Evolutionary conservation across 176 grass and related monocot species (phyloP), one percentile per base, ranked within the genome.

Genomic region (Poa annua): DNA sequence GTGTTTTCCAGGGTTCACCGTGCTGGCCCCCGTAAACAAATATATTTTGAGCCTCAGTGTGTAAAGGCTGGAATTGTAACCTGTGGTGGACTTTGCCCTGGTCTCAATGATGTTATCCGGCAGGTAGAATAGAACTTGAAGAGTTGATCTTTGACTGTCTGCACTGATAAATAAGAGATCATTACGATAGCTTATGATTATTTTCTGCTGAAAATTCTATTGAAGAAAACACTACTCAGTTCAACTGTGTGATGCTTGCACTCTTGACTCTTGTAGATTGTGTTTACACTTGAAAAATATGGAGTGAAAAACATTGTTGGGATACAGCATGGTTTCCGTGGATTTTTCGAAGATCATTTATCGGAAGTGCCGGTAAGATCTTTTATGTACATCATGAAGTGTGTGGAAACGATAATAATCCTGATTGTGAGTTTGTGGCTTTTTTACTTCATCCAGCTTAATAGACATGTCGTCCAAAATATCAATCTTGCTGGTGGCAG

Each of bases 401-500:
- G 73, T 74, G 66, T 78, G 61, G 39, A 81, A 71, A 63, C 45
- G 44, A 66, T 84, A 67, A 56, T 9, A 14, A 20, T 53, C 21
- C 74, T 48, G 22, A 80, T 71, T 22, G 13, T 57, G 83, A 67
- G 26, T 35, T 85, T 13, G 5, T 79, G 71, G 20, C 33, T 74
- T 39, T 66, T 90, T 80, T 62, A 68, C 19, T 66, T 71, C 73
- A 76, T 73, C 60, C 84, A 96, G 96, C 90, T 99, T 83, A 93
- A 90, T 16, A 89, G 89, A 81, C 80, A 92, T 86, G 89, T 90
- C 17, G 96, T 99, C 29, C 93, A 96, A 85, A 99, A 99, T 86
- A 99, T 99, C 88, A 96, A 96, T 93, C 91, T 99, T 83, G 83
- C 89, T 68, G 96, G 96, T 85, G 93, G 96, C 65, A 99, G 96